These are phyloP conservation scores for Ophiostoma novo-ulmi DNA, from an alignment of 2,329 filamentous ascomycete genomes.

Conservation along the genomic window DNA sequence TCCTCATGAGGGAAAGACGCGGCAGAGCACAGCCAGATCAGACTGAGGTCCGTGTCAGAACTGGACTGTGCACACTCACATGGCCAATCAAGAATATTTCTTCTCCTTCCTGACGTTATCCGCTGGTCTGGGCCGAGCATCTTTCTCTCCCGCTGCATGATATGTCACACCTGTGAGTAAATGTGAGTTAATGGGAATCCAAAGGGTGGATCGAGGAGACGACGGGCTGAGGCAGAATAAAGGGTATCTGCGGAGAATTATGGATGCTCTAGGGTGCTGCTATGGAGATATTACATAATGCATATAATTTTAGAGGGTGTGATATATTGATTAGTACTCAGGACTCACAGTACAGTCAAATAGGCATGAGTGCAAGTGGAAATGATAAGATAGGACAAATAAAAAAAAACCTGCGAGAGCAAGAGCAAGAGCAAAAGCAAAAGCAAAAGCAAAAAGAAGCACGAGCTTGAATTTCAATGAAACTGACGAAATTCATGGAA, in stretches of 20 bases:
- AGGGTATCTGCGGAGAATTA: slow-evolving; percentile 10
- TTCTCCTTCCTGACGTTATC: too few relatives aligned
- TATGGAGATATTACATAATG: slow-evolving; percentile 3
- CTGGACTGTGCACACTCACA: neutral
- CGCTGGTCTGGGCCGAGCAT: neutral
- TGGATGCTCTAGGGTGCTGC: neutral
- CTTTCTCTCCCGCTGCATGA: slow-evolving; percentile 4
- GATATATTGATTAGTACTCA: neutral
- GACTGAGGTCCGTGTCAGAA: neutral
- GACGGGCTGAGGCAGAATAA: slow-evolving; percentile 8
- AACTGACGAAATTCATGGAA: neutral
- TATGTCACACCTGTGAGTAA: slow-evolving; percentile 14
- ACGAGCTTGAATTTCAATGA: too few relatives aligned
- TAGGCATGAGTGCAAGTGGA: neutral
- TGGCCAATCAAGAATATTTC: neutral
- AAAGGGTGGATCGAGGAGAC: slow-evolving; percentile 3
- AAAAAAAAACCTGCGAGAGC: neutral
- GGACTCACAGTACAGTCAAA: neutral
- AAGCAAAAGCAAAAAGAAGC: neutral
- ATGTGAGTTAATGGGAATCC: neutral
- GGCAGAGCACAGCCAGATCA: neutral
- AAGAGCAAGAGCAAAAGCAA: too few relatives aligned
- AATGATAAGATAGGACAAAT: too few relatives aligned
- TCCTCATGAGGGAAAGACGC: neutral
- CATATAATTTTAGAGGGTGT: neutral